Conservation (phyloP, 176 grass and related monocot genomes). For the Lolium rigidum region DNA sequence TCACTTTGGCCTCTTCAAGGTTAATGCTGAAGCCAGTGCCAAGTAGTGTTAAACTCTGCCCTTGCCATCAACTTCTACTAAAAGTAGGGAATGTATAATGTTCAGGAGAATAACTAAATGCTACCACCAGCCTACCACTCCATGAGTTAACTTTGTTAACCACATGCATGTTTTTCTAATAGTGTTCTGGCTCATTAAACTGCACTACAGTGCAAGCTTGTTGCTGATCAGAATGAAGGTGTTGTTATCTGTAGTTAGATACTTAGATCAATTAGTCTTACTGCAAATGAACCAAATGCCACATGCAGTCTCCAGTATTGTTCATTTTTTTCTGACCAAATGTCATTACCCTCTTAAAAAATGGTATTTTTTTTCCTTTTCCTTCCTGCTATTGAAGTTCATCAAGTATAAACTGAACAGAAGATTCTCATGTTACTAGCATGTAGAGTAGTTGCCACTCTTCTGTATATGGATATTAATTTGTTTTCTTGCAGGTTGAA, state of each 20-base stretch:
- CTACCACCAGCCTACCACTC: background rate
- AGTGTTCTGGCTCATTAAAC: background rate
- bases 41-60: background rate
- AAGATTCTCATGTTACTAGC: background rate
- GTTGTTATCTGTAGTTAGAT: background rate
- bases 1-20: background rate
- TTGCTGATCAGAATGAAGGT: background rate
- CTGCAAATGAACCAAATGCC: background rate
- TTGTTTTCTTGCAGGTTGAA: slow-evolving; percentile 59
- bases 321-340: background rate
- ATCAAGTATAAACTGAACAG: background rate
- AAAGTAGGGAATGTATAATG: background rate
- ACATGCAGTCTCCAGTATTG: background rate
- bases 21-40: slow-evolving; percentile 8
- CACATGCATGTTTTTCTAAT: background rate
- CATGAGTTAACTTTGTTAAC: background rate
- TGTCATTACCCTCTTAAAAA: background rate
- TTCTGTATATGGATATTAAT: slow-evolving; percentile 33
- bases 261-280: slow-evolving; percentile 14
- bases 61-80: background rate
- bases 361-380: background rate
- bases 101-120: background rate
- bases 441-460: background rate
- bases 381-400: slow-evolving; percentile 19
- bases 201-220: background rate